phyloP scores from a whole-genome alignment of 2,329 filamentous ascomycete genomes.

The Monilinia fructicola region DNA sequence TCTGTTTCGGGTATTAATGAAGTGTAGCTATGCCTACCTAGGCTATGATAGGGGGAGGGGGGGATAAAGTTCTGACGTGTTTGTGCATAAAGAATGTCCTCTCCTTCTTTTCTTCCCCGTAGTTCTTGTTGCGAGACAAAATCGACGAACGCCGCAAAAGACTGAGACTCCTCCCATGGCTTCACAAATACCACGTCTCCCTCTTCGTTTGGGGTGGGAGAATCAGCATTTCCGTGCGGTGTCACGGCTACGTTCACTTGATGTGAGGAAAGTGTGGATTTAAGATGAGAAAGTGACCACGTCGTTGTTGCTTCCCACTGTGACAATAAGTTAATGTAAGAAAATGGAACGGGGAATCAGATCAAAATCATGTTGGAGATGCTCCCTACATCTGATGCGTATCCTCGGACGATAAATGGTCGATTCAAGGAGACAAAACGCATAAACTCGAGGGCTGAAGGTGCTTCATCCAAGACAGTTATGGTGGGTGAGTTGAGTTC shows the following conservation, averaged over 20 bases:
- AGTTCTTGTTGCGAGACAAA: slow-evolving; percentile 60
- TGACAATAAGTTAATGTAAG: background rate
- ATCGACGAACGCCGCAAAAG: slow-evolving; percentile 61
- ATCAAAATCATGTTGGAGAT: background rate
- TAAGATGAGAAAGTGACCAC: slow-evolving; percentile 22
- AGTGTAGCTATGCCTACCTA: too few relatives aligned
- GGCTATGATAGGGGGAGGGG: too few relatives aligned
- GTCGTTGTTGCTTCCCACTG: slow-evolving; percentile 23
- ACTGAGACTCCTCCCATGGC: slow-evolving; percentile 65
- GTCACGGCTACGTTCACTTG: slow-evolving; percentile 23
- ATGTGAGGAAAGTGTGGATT: slow-evolving; percentile 20
- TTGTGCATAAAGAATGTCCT: slow-evolving; percentile 69
- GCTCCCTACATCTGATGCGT: slow-evolving; percentile 46
- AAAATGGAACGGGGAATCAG: background rate
- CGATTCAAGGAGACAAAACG: slow-evolving; percentile 71
- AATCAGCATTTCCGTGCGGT: slow-evolving; percentile 50
- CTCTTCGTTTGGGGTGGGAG: slow-evolving; percentile 47
- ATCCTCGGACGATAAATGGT: slow-evolving; percentile 69
- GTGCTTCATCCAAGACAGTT: slow-evolving; percentile 62
- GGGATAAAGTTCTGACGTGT: slow-evolving; percentile 49
- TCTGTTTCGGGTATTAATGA: slow-evolving; percentile 40
- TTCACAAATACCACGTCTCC: slow-evolving; percentile 61
- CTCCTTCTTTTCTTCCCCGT: slow-evolving; percentile 31
- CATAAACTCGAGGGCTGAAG: slow-evolving; percentile 78
- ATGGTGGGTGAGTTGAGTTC: slow-evolving; percentile 65